phyloP scores from a whole-genome alignment of 1,284 basidiomycete species.

The Malassezia brasiliensis region DNA sequence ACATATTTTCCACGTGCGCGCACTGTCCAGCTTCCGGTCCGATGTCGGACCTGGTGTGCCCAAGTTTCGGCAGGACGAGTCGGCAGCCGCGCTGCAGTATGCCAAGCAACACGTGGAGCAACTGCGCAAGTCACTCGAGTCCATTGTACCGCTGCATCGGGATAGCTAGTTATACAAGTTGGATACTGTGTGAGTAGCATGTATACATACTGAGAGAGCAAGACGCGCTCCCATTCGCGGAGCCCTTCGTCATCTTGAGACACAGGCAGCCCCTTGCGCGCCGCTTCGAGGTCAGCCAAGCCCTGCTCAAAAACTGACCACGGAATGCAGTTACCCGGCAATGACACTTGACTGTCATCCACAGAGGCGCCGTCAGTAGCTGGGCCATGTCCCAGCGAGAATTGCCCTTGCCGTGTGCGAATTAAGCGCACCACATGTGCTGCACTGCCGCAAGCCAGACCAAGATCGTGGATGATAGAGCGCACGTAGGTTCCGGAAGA shows the following conservation, averaged over 20 bases:
- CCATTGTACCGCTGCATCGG: constrained; percentile 13
- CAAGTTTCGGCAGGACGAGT: constrained; percentile 12
- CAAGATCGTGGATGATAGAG: constrained; percentile 45
- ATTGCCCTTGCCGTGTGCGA: constrained; percentile 41
- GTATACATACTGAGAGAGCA: constrained; percentile 18
- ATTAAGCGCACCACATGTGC: constrained; percentile 43
- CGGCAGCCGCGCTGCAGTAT: constrained; percentile 13
- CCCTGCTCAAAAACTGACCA: constrained; percentile 39
- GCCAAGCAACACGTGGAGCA: constrained; percentile 12
- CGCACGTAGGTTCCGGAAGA: constrained; percentile 46
- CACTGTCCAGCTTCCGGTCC: constrained; percentile 13
- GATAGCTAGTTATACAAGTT: constrained; percentile 10
- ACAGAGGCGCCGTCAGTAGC: not conserved
- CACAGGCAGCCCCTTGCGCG: constrained; percentile 16
- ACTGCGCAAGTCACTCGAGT: constrained; percentile 12
- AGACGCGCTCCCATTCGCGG: constrained; percentile 29
- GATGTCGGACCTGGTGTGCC: constrained; percentile 13
- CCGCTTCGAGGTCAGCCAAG: constrained; percentile 28
- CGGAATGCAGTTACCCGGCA: constrained; percentile 36
- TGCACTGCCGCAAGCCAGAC: constrained; percentile 28
- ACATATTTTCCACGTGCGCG: constrained; percentile 9
- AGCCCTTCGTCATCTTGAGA: constrained; percentile 23
- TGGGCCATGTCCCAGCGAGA: constrained; percentile 20
- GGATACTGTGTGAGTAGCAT: constrained; percentile 7
- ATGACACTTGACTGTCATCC: not conserved